phyloP scores from a whole-genome alignment of 192 early-diverging fungal genomes.

The Polychytrium aggregatum region DNA sequence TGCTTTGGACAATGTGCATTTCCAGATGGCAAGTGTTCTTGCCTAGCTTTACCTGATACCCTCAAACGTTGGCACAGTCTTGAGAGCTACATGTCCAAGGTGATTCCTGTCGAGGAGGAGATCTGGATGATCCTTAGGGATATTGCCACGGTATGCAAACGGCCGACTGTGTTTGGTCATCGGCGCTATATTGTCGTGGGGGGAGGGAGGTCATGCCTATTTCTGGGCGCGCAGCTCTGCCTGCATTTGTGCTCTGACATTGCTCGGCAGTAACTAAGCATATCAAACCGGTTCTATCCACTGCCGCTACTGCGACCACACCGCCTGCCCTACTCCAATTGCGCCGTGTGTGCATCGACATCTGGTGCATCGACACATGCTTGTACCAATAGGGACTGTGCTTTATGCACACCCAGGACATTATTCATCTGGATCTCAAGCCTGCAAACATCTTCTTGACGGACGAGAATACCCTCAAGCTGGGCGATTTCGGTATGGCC shows the following conservation, averaged over 20 bases:
- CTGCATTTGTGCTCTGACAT: too few relatives aligned
- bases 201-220: not conserved
- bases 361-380: too few relatives aligned
- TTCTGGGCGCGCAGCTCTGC: too few relatives aligned
- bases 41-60: constrained; percentile 2
- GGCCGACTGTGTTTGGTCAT: not conserved
- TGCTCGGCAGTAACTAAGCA: too few relatives aligned
- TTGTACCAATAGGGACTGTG: constrained; percentile 63
- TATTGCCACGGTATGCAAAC: constrained; percentile 39
- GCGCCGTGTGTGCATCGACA: too few relatives aligned
- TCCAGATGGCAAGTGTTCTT: constrained; percentile 7
- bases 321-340: too few relatives aligned
- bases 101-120: constrained; percentile 16
- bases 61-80: constrained; percentile 13
- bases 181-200: not conserved
- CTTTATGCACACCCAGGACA: constrained; percentile 54
- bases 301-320: constrained; percentile 1
- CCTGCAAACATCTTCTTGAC: constrained; percentile 75
- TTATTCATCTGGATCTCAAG: constrained; percentile 88
- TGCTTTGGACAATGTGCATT: constrained; percentile 1
- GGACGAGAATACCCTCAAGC: constrained; percentile 55
- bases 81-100: constrained; percentile 17
- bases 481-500: constrained; percentile 88
- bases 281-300: too few relatives aligned
- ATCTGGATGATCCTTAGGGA: constrained; percentile 67